Percentiles rank a stretch among this genome's conserved stretches.
These are phyloP conservation scores for Aspergillus pseudoglaucus DNA, from an alignment of 2,329 filamentous ascomycete species.

Conservation along the genomic window DNA sequence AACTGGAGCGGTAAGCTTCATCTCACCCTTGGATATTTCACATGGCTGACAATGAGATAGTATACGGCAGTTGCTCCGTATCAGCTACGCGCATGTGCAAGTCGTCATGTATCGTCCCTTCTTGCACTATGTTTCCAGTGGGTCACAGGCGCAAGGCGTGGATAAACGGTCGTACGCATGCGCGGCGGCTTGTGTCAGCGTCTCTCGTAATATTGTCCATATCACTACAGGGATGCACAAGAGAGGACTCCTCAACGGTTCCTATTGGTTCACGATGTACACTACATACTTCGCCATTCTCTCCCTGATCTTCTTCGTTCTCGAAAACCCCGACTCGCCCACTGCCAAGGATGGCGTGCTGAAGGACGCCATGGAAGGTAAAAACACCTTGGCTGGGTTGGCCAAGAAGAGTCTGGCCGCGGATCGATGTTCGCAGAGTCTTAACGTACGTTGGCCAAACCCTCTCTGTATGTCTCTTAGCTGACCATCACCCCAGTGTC, in stretches of 20 bases:
- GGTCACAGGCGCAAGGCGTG: slow-evolving; percentile 44
- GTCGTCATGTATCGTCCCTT: slow-evolving; percentile 61
- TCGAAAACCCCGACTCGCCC: slow-evolving; percentile 57
- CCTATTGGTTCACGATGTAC: slow-evolving; percentile 64
- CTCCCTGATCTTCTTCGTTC: slow-evolving; percentile 57
- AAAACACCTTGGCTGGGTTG: slow-evolving; percentile 71
- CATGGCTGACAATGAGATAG: slow-evolving; percentile 25
- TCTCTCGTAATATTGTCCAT: slow-evolving; percentile 60
- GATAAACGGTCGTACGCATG: slow-evolving; percentile 60
- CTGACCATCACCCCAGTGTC: slow-evolving; percentile 45
- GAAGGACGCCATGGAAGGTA: slow-evolving; percentile 76
- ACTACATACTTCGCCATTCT: slow-evolving; percentile 62
- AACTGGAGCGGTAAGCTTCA: slow-evolving; percentile 63
- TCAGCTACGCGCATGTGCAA: slow-evolving; percentile 59
- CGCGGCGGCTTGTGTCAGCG: slow-evolving; percentile 59
- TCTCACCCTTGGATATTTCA: slow-evolving; percentile 1
- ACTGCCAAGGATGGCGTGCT: slow-evolving; percentile 65
- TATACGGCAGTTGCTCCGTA: slow-evolving; percentile 54
- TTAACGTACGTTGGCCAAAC: slow-evolving; percentile 41
- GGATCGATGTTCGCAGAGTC: slow-evolving; percentile 70
- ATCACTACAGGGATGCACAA: slow-evolving; percentile 60
- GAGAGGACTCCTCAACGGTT: slow-evolving; percentile 53
- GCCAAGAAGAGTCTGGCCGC: slow-evolving; percentile 82
- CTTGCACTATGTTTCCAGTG: slow-evolving; percentile 55
- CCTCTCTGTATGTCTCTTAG: not conserved